phyloP scores from a whole-genome alignment of 2,329 filamentous ascomycete genomes.

The Colletotrichum sp. region DNA sequence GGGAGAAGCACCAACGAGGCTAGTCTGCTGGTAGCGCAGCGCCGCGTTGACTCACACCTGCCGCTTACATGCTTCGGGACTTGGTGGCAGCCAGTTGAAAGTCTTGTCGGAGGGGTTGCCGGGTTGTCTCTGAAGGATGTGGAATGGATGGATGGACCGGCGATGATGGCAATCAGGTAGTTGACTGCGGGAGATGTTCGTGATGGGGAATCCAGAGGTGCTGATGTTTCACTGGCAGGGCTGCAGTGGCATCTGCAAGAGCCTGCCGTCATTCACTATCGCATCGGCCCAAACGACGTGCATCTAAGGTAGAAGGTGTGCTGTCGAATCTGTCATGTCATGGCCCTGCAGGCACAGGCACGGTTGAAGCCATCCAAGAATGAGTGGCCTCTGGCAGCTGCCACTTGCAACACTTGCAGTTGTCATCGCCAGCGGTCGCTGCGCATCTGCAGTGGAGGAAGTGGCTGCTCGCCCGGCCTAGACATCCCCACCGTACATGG shows the following conservation, averaged over 20 bases:
- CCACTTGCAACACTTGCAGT: neutral
- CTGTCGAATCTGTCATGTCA: neutral
- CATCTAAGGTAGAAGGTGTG: neutral
- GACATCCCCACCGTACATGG: neutral
- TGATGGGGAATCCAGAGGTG: neutral
- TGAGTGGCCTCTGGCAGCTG: constrained; percentile 5
- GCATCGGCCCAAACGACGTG: neutral
- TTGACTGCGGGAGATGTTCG: neutral
- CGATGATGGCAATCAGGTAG: neutral
- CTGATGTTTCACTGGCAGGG: neutral
- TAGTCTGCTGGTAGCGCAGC: constrained; percentile 4
- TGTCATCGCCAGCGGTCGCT: neutral
- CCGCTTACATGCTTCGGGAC: constrained; percentile 3
- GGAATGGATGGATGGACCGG: neutral
- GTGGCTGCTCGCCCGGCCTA: neutral
- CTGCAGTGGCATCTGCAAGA: neutral
- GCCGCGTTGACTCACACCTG: constrained; percentile 10
- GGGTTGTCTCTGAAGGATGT: neutral
- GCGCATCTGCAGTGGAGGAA: too few species aligned
- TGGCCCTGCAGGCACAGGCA: neutral
- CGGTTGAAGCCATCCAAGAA: neutral
- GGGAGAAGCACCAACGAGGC: neutral
- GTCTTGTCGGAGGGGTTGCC: neutral
- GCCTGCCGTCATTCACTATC: neutral
- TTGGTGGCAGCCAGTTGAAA: neutral